Evolutionary conservation across 2,329 filamentous ascomycete genomes (phyloP).

Genomic region (Lachnellula cervina): DNA sequence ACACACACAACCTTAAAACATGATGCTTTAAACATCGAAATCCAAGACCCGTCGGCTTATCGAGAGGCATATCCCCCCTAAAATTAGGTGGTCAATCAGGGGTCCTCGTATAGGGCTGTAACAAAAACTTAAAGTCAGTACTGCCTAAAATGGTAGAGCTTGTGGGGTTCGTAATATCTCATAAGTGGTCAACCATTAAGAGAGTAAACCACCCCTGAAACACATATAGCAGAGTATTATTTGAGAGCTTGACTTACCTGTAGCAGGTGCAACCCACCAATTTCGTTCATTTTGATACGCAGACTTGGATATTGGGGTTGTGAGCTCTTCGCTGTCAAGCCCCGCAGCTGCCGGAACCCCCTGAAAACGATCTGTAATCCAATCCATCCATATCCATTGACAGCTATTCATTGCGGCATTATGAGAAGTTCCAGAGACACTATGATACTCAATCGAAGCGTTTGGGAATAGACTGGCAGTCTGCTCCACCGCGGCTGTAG

Average conservation of each 20-base stretch:
- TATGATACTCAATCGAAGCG: background rate
- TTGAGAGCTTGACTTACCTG: background rate
- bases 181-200: too few relatives aligned
- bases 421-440: background rate
- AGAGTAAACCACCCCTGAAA: too few relatives aligned
- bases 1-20: too few relatives aligned
- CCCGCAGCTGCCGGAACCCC: background rate
- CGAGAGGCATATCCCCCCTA: too few relatives aligned
- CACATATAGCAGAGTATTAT: too few relatives aligned
- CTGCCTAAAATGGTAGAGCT: too few relatives aligned
- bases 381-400: slow-evolving; percentile 6
- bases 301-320: background rate
- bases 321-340: background rate
- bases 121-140: too few relatives aligned
- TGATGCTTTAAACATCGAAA: too few relatives aligned
- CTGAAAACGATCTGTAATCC: background rate
- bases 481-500: background rate
- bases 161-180: too few relatives aligned
- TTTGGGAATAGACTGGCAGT: background rate
- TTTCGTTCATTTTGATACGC: background rate
- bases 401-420: background rate
- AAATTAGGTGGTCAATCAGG: too few relatives aligned
- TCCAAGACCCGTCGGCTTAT: too few relatives aligned
- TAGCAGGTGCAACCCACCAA: background rate
- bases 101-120: too few relatives aligned